A percentile compares a stretch with the other conserved stretches of the same genome.
These are phyloP conservation scores for Prototheca cutis DNA, from an alignment of 163 green algal species.

Conservation along the genomic window DNA sequence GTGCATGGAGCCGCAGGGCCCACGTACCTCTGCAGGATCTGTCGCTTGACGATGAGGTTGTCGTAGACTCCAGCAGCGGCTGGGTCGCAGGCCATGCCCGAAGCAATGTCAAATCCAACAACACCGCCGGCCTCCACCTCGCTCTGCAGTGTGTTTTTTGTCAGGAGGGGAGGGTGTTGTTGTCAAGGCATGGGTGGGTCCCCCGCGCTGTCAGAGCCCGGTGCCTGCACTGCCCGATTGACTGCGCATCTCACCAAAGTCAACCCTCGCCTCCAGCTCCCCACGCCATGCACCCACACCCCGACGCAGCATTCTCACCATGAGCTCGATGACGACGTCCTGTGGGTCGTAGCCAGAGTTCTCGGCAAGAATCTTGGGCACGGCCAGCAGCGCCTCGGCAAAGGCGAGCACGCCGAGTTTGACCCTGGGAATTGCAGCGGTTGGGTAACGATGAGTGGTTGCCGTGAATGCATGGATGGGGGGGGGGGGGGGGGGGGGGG, in stretches of 20 bases:
- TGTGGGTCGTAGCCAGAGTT: constrained; percentile 79
- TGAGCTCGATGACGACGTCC: constrained; percentile 76
- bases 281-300: too few relatives aligned
- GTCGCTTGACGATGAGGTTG: constrained; percentile 82
- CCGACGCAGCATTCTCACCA: too few relatives aligned
- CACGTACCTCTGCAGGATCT: constrained; percentile 72
- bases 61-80: constrained; percentile 72
- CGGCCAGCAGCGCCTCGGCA: constrained; percentile 86
- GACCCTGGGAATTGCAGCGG: constrained; percentile 29
- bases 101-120: constrained; percentile 83
- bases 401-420: constrained; percentile 97
- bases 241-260: too few relatives aligned
- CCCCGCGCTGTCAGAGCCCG: too few relatives aligned
- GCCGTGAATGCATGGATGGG: too few relatives aligned
- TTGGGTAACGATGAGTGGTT: neutral
- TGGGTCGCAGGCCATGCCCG: constrained; percentile 83
- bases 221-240: too few relatives aligned
- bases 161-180: too few relatives aligned
- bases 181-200: too few relatives aligned
- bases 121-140: constrained; percentile 68
- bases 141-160: constrained; percentile 35
- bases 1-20: too few relatives aligned
- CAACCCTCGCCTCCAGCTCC: too few relatives aligned
- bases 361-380: constrained; percentile 90
- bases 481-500: too few relatives aligned